Evolutionary conservation across 805 yeast genomes (phyloP).

Genomic region (Candida jianshihensis): DNA sequence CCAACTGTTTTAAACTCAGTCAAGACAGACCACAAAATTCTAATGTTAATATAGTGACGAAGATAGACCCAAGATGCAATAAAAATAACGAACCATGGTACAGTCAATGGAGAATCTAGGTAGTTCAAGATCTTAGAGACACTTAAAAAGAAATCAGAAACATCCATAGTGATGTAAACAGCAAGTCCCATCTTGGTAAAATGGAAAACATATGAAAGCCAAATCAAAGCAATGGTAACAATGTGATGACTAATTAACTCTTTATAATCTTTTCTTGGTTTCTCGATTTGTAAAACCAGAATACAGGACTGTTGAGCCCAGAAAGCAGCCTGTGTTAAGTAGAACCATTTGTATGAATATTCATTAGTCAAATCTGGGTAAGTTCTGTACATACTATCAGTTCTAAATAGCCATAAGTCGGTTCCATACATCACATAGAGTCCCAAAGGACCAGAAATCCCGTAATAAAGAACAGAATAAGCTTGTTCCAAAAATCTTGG

Average conservation of each 20-base stretch:
- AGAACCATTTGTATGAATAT: slow-evolving; percentile 67
- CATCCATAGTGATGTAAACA: slow-evolving; percentile 91
- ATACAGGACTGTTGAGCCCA: slow-evolving; percentile 96
- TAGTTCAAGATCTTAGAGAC: slow-evolving; percentile 83
- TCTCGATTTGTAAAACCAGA: slow-evolving; percentile 76
- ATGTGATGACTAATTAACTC: slow-evolving; percentile 92
- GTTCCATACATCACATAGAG: slow-evolving; percentile 77
- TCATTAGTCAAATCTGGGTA: slow-evolving; percentile 82
- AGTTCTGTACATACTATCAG: slow-evolving; percentile 66
- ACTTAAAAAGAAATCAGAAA: slow-evolving; percentile 85
- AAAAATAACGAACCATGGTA: slow-evolving; percentile 64
- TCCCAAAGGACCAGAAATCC: slow-evolving; percentile 79
- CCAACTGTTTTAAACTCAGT: slow-evolving; percentile 89
- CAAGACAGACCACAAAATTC: slow-evolving; percentile 73
- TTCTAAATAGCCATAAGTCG: slow-evolving; percentile 87
- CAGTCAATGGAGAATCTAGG: slow-evolving; percentile 57
- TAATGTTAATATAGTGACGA: slow-evolving; percentile 80
- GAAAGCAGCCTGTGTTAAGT: slow-evolving; percentile 89
- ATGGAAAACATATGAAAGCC: slow-evolving; percentile 86
- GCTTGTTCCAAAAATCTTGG: slow-evolving; percentile 91
- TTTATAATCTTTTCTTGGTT: slow-evolving; percentile 88
- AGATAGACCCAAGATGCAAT: slow-evolving; percentile 75
- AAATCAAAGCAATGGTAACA: slow-evolving; percentile 81
- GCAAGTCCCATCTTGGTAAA: slow-evolving; percentile 94
- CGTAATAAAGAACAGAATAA: slow-evolving; percentile 76